phyloP scores from a whole-genome alignment of 2,329 filamentous ascomycete species.

The Blastomyces gilchristii region DNA sequence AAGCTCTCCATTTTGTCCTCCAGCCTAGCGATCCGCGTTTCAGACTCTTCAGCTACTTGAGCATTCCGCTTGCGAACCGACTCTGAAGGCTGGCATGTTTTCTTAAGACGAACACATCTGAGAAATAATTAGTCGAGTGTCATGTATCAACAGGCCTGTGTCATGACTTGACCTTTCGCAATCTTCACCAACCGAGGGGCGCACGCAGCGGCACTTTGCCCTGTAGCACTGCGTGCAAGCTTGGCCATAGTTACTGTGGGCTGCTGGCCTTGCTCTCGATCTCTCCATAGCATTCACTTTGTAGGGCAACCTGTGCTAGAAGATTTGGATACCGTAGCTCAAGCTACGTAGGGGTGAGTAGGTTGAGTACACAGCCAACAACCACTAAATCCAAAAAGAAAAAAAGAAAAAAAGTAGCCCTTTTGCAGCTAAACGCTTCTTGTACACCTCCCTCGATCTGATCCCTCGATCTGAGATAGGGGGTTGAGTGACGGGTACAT shows the following conservation, averaged over 20 bases:
- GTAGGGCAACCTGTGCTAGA: background rate
- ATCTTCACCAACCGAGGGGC: slow-evolving; percentile 12
- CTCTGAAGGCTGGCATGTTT: slow-evolving; percentile 27
- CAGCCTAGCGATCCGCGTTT: slow-evolving; percentile 27
- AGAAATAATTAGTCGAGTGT: slow-evolving; percentile 9
- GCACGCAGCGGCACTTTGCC: slow-evolving; percentile 25
- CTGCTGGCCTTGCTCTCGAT: background rate
- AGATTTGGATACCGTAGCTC: background rate
- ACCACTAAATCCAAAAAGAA: background rate
- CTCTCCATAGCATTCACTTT: background rate
- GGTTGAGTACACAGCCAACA: background rate
- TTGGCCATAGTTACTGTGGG: slow-evolving; percentile 21
- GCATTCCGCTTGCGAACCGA: slow-evolving; percentile 25
- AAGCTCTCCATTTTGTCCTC: slow-evolving; percentile 25
- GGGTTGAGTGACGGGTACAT: background rate
- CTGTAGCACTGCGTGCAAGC: slow-evolving; percentile 25
- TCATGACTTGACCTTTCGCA: slow-evolving; percentile 21
- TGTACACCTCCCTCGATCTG: background rate
- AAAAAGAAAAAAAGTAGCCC: background rate
- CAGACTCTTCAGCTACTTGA: slow-evolving; percentile 21
- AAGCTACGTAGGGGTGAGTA: background rate
- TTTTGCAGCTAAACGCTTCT: background rate
- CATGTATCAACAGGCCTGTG: background rate
- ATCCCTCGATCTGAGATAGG: background rate
- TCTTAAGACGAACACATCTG: slow-evolving; percentile 30